phyloP scores from a whole-genome alignment of 768 basidiomycete genomes.

The Tylopilus felleus region DNA sequence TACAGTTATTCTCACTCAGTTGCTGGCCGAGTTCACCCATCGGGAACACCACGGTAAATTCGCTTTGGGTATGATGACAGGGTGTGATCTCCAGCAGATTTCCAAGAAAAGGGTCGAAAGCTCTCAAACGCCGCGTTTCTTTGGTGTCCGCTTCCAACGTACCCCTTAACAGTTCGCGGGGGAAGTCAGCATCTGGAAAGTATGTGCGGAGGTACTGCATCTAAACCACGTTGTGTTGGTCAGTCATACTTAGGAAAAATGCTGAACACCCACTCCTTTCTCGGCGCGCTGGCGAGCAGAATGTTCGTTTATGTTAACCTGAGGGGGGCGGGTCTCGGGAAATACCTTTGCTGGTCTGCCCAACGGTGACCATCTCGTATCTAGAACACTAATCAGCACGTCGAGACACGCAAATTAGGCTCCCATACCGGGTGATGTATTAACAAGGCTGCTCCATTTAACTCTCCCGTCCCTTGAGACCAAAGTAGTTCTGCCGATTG shows the following conservation, averaged over 20 bases:
- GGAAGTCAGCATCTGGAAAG: slow-evolving; percentile 72
- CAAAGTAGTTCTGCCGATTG: slow-evolving; percentile 55
- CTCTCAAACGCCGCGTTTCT: slow-evolving; percentile 30
- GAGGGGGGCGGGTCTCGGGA: slow-evolving; percentile 50
- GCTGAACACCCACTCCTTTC: slow-evolving; percentile 51
- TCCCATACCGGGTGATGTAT: slow-evolving; percentile 25
- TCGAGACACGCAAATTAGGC: neutral
- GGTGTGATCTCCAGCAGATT: slow-evolving; percentile 47
- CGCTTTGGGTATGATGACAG: slow-evolving; percentile 22
- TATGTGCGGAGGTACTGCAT: slow-evolving; percentile 68
- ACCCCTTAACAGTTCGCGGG: slow-evolving; percentile 60
- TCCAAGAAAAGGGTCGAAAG: slow-evolving; percentile 58
- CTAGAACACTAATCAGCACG: slow-evolving; percentile 23
- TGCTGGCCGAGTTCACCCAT: slow-evolving; percentile 57
- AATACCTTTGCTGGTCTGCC: slow-evolving; percentile 46
- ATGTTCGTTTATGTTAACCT: slow-evolving; percentile 27
- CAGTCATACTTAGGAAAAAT: neutral
- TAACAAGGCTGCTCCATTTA: slow-evolving; percentile 50
- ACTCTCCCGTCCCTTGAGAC: slow-evolving; percentile 40
- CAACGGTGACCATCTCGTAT: slow-evolving; percentile 28
- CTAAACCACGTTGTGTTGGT: slow-evolving; percentile 35
- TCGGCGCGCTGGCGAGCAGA: slow-evolving; percentile 53
- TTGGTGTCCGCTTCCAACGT: slow-evolving; percentile 48
- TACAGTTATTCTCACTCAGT: slow-evolving; percentile 49
- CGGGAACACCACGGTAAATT: slow-evolving; percentile 51